These are phyloP conservation scores for Kodamaea plutei DNA, from an alignment of 1,139 yeast genomes.

Conservation along the genomic window DNA sequence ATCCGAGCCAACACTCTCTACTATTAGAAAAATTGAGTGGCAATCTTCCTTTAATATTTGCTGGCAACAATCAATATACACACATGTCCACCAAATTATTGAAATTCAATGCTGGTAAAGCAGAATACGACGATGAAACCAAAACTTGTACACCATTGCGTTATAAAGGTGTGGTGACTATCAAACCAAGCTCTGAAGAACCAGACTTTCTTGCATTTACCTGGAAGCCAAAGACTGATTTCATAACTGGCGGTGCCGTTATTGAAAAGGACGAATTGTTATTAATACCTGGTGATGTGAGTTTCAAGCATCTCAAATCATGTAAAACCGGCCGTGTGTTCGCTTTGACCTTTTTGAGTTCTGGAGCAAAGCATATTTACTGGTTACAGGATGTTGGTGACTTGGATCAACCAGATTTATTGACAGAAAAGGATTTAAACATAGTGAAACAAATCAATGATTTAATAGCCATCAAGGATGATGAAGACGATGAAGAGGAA, in stretches of 20 bases:
- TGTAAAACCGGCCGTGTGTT: slow-evolving; percentile 84
- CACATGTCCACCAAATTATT: slow-evolving; percentile 19
- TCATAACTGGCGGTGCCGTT: slow-evolving; percentile 22
- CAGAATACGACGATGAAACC: slow-evolving; percentile 65
- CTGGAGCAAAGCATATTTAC: slow-evolving; percentile 79
- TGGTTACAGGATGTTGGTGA: slow-evolving; percentile 89
- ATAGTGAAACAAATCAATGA: slow-evolving; percentile 51
- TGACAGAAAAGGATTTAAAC: slow-evolving; percentile 60
- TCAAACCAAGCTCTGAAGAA: slow-evolving; percentile 59
- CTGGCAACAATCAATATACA: neutral
- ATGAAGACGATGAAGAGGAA: slow-evolving; percentile 44
- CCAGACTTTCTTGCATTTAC: slow-evolving; percentile 40
- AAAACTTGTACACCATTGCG: slow-evolving; percentile 72
- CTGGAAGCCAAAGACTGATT: slow-evolving; percentile 38
- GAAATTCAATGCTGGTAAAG: slow-evolving; percentile 84
- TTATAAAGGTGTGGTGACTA: slow-evolving; percentile 67
- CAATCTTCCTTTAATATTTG: too few species aligned
- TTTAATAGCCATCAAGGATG: slow-evolving; percentile 42
- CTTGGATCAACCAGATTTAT: slow-evolving; percentile 54
- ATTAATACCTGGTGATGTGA: slow-evolving; percentile 90
- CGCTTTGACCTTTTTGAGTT: slow-evolving; percentile 74
- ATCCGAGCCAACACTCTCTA: too few species aligned
- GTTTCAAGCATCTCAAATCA: slow-evolving; percentile 69
- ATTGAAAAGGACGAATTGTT: slow-evolving; percentile 64
- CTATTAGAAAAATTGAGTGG: too few species aligned